phyloP scores from a whole-genome alignment of 495 filamentous ascomycete species.

The Xylaria flabelliformis region DNA sequence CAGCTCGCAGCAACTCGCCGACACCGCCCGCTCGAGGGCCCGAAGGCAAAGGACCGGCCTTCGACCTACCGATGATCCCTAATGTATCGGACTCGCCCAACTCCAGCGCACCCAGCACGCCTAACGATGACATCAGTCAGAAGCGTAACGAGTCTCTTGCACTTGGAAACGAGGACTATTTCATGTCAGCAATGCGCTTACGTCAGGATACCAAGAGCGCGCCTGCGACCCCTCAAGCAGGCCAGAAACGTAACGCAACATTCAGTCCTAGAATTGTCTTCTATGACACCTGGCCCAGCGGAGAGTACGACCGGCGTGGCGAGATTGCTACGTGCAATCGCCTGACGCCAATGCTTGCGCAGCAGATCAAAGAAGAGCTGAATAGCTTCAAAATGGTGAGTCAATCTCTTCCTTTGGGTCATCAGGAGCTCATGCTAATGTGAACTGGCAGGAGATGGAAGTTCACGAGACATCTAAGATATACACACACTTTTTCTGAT shows the following conservation, averaged over 20 bases:
- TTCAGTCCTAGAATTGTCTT: constrained; percentile 95
- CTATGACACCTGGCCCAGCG: constrained; percentile 93
- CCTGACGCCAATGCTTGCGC: constrained; percentile 93
- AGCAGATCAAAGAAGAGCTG: constrained; percentile 99
- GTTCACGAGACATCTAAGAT: constrained; percentile 98
- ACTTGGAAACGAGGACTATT: constrained; percentile 87
- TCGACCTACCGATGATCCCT: constrained; percentile 62
- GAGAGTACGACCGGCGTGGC: constrained; percentile 94
- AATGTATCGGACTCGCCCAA: constrained; percentile 75
- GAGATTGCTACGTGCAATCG: constrained; percentile 98
- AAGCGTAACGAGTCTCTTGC: constrained; percentile 69
- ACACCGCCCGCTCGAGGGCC: constrained; percentile 67
- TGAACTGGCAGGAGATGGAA: constrained; percentile 88
- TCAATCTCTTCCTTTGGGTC: constrained; percentile 16
- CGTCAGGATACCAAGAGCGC: constrained; percentile 73
- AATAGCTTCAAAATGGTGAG: constrained; percentile 99
- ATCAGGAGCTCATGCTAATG: constrained; percentile 32
- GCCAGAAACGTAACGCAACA: constrained; percentile 71
- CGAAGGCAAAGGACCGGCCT: constrained; percentile 57
- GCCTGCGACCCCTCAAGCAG: constrained; percentile 75
- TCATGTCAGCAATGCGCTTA: constrained; percentile 74
- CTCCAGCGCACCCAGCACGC: constrained; percentile 84
- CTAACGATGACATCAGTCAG: constrained; percentile 72
- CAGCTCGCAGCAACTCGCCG: constrained; percentile 62
- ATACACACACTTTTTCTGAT: constrained; percentile 98